Evolutionary conservation across 345 rosid species (phyloP), one percentile per base, ranked within the genome.

Genomic region (Populus simonii): DNA sequence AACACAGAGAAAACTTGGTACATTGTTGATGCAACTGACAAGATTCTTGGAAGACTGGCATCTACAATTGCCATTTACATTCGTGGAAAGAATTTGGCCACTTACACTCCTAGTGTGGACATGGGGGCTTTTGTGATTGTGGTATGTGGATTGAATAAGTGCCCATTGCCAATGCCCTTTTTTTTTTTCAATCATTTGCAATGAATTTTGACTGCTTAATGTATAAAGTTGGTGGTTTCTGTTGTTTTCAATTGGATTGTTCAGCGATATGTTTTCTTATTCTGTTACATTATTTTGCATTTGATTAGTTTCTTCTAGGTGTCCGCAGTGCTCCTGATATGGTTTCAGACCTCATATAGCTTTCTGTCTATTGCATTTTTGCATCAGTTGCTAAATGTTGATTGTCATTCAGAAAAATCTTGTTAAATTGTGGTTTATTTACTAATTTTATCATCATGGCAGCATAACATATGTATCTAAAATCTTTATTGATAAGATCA

Each of bases 71-170:
- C 98, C 75, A 86, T 91, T 66, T 79, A 91, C 71, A 93, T 96
- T 75, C 94, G 99, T 66, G 99, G 99, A 76, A 96, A 92, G 92
- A 88, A 93, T 82, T 89, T 96, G 78, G 85, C 93, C 4, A 89
- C 97, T 4, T 96, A 83, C 89, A 96, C 98, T 84, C 98, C 98
- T 43, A 93, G 98, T 81, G 98, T 96, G 1, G 98, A 96, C 89
- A 92, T 93, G 99, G 99, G 99, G 62, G 94, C 98, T 2, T 96
- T 92, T 83, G 99, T 96, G 67, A 90, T 96, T 81, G 99, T 93
- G 98, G 98, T 95, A 91, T 79, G 92, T 73, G 68, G 53, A 78
- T 78, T 74, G 36, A 33, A 33, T n/a, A 27, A 22, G 25, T 41
- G 16, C 23, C 43, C 17, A 15, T 47, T 8, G 7, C 7, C 71